Base-by-base conservation (phyloP, 2,329 filamentous ascomycete genomes). In the Mollisia scopiformis region DNA sequence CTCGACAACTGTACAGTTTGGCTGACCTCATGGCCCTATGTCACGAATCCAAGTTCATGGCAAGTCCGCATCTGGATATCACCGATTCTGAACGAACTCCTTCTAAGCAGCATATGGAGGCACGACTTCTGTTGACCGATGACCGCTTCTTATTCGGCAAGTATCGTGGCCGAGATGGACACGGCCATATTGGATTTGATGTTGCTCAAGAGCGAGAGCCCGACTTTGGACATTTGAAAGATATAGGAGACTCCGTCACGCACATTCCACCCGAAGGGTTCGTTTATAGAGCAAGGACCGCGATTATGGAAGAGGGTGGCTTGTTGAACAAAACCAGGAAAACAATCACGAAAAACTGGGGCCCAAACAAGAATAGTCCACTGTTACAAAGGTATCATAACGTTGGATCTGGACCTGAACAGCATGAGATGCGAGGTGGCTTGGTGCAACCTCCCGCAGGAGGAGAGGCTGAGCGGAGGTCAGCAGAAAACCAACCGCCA, bases 1-100 rank as follows among this genome's bases (percentile, higher is more conserved):
- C 52, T 28, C 52, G 52, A 28, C 52, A 55, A 19, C 52, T 55
- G 23, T 55, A 55, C 35, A 55, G 52, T 43, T n/a, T 55, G 23
- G 52, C 52, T 43, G 43, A 49, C 21, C 43, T 49, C 21, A 49
- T 49, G 43, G 43, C 43, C 25, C 14, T 49, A 14, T 49, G 43
- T 13, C 43, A 49, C 21, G 43, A 49, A 49, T 49, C 43, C 25
- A 49, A 49, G 21, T 49, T 49, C 21, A 19, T 49, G 21, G 43
- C 43, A 49, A 49, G 43, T 27, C 43, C 43, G 25, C 21, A 49
- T 25, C 21, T 49, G 21, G 27, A 49, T 25, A 49, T 49, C 21
- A 27, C 43, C 25, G 6, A 49, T 11, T n/a, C 6, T 8, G 39
- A 46, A n/a, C 21, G 16, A 6, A 49, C 21, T 49, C 43, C 43